Percentiles rank a stretch among this genome's conserved stretches.
phyloP scores from a whole-genome alignment of 805 yeast genomes.

The Suhomyces tanzawaensis region DNA sequence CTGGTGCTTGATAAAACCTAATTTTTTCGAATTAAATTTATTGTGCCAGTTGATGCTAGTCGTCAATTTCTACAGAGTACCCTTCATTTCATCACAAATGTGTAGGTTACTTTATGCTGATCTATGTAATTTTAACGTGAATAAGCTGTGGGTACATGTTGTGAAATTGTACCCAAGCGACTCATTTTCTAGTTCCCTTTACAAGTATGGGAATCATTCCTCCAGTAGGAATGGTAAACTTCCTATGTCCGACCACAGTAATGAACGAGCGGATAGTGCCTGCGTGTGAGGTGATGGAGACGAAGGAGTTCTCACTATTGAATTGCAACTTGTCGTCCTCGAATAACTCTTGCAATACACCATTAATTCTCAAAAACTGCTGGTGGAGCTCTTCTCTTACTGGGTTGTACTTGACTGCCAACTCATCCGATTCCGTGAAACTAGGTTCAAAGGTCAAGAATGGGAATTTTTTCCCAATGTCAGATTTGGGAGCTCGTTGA shows the following conservation, averaged over 20 bases:
- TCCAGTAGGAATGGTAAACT: conserved; percentile 28
- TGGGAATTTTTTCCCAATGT: conserved; percentile 15
- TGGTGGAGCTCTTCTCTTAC: conserved; percentile 17
- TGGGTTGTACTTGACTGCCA: conserved; percentile 8
- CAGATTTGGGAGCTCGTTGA: conserved; percentile 17
- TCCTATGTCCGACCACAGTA: conserved; percentile 26
- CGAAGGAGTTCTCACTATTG: conserved; percentile 11
- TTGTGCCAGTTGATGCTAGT: no score
- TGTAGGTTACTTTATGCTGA: no score
- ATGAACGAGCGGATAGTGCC: conserved; percentile 26
- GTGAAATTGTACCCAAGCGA: not conserved
- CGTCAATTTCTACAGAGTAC: no score
- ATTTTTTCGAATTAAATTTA: no score
- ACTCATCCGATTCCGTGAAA: conserved; percentile 20
- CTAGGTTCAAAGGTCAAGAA: conserved; percentile 17
- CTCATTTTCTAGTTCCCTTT: conserved; percentile 18
- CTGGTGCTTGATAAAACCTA: no score
- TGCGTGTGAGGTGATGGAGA: conserved; percentile 26
- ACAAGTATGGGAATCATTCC: conserved; percentile 29
- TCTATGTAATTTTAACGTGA: no score
- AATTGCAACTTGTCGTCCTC: conserved; percentile 9
- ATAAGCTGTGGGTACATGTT: no score
- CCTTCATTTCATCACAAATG: no score
- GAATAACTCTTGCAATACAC: conserved; percentile 21
- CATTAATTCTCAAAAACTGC: conserved; percentile 20